These are phyloP conservation scores for Exophiala calicioides DNA, from an alignment of 2,329 filamentous ascomycete species.

Conservation along the genomic window DNA sequence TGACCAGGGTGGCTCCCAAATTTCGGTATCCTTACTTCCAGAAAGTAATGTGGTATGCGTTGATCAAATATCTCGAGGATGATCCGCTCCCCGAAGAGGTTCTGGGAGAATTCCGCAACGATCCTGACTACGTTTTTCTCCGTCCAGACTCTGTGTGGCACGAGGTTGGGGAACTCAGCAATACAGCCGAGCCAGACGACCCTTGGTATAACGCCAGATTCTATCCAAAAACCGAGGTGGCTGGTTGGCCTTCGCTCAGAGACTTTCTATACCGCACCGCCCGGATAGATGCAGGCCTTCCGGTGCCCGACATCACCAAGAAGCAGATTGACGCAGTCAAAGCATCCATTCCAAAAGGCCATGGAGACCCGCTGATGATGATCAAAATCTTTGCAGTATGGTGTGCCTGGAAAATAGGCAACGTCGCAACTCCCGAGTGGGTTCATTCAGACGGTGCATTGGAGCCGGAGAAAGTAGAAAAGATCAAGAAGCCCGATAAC, in stretches of 20 bases:
- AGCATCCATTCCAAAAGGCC: constrained; percentile 63
- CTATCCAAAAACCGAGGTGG: constrained; percentile 63
- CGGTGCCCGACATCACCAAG: constrained; percentile 60
- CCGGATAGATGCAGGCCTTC: constrained; percentile 60
- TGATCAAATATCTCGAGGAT: constrained; percentile 63
- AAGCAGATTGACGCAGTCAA: constrained; percentile 62
- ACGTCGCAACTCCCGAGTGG: constrained; percentile 63
- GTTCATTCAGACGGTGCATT: constrained; percentile 59
- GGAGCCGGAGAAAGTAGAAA: constrained; percentile 23
- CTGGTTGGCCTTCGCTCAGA: constrained; percentile 60
- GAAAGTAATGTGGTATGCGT: constrained; percentile 66
- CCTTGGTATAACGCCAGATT: constrained; percentile 61
- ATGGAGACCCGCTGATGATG: constrained; percentile 61
- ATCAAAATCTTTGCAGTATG: constrained; percentile 64
- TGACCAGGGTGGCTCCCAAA: constrained; percentile 64
- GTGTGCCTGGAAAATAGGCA: constrained; percentile 68
- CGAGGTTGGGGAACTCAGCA: constrained; percentile 57
- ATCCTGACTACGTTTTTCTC: constrained; percentile 55
- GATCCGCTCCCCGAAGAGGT: constrained; percentile 64
- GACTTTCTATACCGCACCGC: constrained; percentile 65
- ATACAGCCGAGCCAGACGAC: constrained; percentile 52
- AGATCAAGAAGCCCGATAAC: constrained; percentile 27
- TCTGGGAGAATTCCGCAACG: constrained; percentile 55
- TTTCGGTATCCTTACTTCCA: constrained; percentile 70
- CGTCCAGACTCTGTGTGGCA: constrained; percentile 59